Base-by-base conservation (phyloP, 257 asterid genomes). In the Lycium ferocissimum region DNA sequence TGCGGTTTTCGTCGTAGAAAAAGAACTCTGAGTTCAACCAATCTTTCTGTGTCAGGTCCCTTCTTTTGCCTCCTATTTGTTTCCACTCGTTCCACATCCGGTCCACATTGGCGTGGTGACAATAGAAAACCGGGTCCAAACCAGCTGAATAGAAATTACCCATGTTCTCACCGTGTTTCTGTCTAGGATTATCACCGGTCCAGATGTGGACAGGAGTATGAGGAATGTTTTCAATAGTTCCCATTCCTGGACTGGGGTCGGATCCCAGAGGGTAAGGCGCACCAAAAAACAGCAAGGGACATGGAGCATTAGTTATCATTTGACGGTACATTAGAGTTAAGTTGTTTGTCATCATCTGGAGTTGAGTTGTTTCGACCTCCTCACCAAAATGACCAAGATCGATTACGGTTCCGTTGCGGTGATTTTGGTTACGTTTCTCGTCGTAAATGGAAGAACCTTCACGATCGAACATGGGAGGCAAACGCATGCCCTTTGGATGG, bases 181-280 rank as follows among this genome's bases (percentile, higher is more conserved):
- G 45, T 6, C 45, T 40, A 5, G 45, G 6, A 40, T 6, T 40
- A 6, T 40, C 43, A 40, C 45, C 45, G 6, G 45, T 40, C 45
- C 45, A 40, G 6, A 40, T 40, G 6, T 88, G 90, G 1, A 88
- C 51, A 0, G 86, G 84, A 20, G 43, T 35, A n/a, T 88, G 89
- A 8, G 89, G 87, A 7, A 62, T 7, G 54, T 33, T 43, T 62
- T 88, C 91, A 3, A 84, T 7, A 2, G 87, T 61, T 7, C 91
- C 91, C 3, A 47, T 66, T 65, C 7, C 89, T 86, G 2, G 9
- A 9, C n/a, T 47, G 0, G 89, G 86, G 17, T 9, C 0, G 1
- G 17, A 2, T 6, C 84, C 86, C 6, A 81, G 63, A 0, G 78
- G 14, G 17, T 83, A 78, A 2, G 61, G 38, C 35, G 83, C 35